Base-by-base conservation (phyloP, 371 early-diverging fungal species). In the Astathelohania contejeani region DNA sequence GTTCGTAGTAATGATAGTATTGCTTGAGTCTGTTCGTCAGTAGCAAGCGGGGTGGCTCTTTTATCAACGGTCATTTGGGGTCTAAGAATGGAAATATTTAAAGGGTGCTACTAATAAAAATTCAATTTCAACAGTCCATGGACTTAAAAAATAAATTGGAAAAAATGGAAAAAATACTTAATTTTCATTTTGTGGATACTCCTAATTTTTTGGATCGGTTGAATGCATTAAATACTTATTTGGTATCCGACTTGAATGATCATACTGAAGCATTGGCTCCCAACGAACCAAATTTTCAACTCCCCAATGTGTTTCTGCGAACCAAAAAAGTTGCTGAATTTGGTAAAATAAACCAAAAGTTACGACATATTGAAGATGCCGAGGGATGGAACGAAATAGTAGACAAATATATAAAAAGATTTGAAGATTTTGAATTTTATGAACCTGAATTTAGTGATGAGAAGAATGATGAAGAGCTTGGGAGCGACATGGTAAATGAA, bases 1-100 rank as follows among this genome's bases (percentile, higher is more conserved):
- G 87, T 88, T 75, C 88, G 87, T 58, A 94, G 84, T 42, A 93
- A 78, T 68, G 88, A 90, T 60, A 90, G 81, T 63, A 95, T 87
- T 66, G 81, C 82, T 79, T 83, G 86, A 73, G 84, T 81, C 57
- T 91, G 80, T 57, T 80, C 74, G 55, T 90, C 80, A 63, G 85
- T 86, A 68, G 93, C 91, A 45, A 88, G 79, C 58, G 88, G 89
- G 77, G 84, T 86, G 52, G 87, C 88, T 73, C 81, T 82, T 62
- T 81, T 80, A 74, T 83, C 82, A 10, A 28, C 23, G n/a, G n/a
- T 16, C 19, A 54, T 44, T 3, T 1, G 0, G n/a, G n/a, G n/a
- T n/a, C n/a, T n/a, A n/a, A n/a, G n/a, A n/a, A n/a, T n/a, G n/a
- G n/a, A n/a, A n/a, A n/a, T n/a, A n/a, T n/a, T n/a, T n/a, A n/a